Evolutionary conservation across 257 asterid species (phyloP), one percentile per base, ranked within the genome.

Genomic region (Galeopsis tetrahit): DNA sequence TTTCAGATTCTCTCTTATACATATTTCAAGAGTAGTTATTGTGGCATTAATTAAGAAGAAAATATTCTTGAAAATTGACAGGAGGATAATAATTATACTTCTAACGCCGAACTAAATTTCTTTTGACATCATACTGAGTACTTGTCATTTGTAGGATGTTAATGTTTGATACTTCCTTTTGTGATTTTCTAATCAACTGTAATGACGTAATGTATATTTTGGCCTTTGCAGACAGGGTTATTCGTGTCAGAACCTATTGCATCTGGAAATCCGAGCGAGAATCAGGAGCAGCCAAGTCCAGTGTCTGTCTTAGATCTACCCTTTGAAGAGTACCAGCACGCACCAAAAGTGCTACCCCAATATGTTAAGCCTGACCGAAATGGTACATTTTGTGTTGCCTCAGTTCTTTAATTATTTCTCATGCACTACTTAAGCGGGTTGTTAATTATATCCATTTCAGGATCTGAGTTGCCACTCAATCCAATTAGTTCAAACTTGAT

Each of bases 271-370:
- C 83, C 78, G 46, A 74, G 74, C 63, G 97, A 91, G 72, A 89
- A 83, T 72, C 96, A 82, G 85, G 96, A 89, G 49, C 96, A 94
- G 58, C 97, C 97, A 66, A 91, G 99, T 82, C 97, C 97, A 65
- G 75, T 94, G 81, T 94, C 99, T 35, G 95, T 94, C 60, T 84
- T 94, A 72, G 89, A 89, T 55, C 82, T 78, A 64, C 88, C 89
- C 52, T 94, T 91, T 58, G 95, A 82, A 66, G 94, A 85, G 72
- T 88, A 88, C 74, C 84, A 76, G 67, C 85, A 63, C 65, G 70
- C 81, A 39, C 71, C 80, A n/a, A 61, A 70, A 14, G 61, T 77
- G 75, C 82, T 82, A 56, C 82, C 85, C 15, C 82, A 68, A 71
- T 69, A 69, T 72, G 75, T 73, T 83, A 85, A 82, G 70, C 84